Conservation (phyloP, 192 early-diverging fungal species). For the Podila epigama region DNA sequence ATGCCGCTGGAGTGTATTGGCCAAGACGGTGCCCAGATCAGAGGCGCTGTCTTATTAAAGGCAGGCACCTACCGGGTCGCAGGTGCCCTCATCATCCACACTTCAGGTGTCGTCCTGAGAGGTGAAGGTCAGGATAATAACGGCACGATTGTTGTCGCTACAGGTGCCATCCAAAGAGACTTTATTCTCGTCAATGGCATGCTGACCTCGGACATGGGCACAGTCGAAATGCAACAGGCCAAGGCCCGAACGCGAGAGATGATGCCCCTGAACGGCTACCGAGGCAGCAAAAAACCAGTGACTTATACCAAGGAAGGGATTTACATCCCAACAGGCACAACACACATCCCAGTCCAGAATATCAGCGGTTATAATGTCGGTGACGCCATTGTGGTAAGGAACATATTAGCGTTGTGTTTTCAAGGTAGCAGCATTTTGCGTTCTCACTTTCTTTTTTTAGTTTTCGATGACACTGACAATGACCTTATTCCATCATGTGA, state of each 20-base stretch:
- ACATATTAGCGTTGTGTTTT: too few species aligned
- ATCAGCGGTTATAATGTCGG: constrained; percentile 36
- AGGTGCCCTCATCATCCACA: constrained; percentile 32
- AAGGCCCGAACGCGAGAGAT: constrained; percentile 40
- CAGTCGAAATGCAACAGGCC: constrained; percentile 14
- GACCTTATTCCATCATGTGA: not conserved
- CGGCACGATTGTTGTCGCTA: constrained; percentile 32
- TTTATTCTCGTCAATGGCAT: constrained; percentile 45
- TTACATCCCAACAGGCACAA: constrained; percentile 18
- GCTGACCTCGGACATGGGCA: constrained; percentile 34
- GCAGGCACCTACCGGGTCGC: constrained; percentile 36
- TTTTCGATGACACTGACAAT: not conserved
- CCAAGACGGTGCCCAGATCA: constrained; percentile 21
- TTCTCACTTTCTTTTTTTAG: too few species aligned
- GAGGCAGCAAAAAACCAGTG: constrained; percentile 31
- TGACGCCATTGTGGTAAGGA: constrained; percentile 41
- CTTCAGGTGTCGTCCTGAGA: constrained; percentile 28
- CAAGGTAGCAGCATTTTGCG: too few species aligned
- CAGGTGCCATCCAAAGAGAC: constrained; percentile 41
- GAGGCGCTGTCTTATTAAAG: constrained; percentile 39
- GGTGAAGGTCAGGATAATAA: constrained; percentile 35
- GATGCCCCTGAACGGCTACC: constrained; percentile 41
- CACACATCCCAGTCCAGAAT: constrained; percentile 25
- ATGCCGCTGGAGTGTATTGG: constrained; percentile 21
- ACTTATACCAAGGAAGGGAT: constrained; percentile 19